Evolutionary conservation across 1,284 basidiomycete genomes (phyloP), one percentile per base, ranked within the genome.

Genomic region (Ceratobasidium sp.): DNA sequence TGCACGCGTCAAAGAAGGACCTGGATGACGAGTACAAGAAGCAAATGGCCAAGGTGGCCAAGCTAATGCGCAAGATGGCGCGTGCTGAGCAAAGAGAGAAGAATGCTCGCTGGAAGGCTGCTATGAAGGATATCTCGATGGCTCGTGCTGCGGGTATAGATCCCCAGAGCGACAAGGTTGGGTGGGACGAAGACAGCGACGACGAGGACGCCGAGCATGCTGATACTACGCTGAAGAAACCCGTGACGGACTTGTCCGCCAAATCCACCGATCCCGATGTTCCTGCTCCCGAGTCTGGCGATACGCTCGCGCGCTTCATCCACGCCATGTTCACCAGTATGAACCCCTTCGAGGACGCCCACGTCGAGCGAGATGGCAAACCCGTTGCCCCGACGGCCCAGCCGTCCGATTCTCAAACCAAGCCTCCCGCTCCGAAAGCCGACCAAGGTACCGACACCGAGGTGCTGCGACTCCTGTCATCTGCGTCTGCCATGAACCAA

Each of bases 401-500:
- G 25, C 3, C 69, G 37, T 22, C 54, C n/a, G 56, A 51, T 25
- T 37, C 37, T 11, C 56, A 59, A 34, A 37, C 29, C 37, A 71
- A 71, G 25, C 40, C 40, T 13, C 13, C 29, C 19, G 37, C 69
- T 17, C 40, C 54, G 22, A 37, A 37, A 37, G 29, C 46, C 25
- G 69, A 71, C 22, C 69, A 59, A 61, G 32, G 40, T 44, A 44
- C 62, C 25, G 76, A 77, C 43, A 40, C 76, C 13, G 71, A 77
- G 34, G 54, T 78, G 2, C 76, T 76, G 22, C 64, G 76, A 2
- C 76, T 76, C 56, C 54, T 78, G 25, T 74, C 77, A 4, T 68
- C 68, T n/a, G 46, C 77, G 22, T 73, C 69, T 1, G 57, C 76
- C 8, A 78, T 78, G 77, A 78, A 78, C 51, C 69, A 71, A 34